Evolutionary conservation across 2,329 filamentous ascomycete genomes (phyloP).

Genomic region (Lachnum nothofagi): DNA sequence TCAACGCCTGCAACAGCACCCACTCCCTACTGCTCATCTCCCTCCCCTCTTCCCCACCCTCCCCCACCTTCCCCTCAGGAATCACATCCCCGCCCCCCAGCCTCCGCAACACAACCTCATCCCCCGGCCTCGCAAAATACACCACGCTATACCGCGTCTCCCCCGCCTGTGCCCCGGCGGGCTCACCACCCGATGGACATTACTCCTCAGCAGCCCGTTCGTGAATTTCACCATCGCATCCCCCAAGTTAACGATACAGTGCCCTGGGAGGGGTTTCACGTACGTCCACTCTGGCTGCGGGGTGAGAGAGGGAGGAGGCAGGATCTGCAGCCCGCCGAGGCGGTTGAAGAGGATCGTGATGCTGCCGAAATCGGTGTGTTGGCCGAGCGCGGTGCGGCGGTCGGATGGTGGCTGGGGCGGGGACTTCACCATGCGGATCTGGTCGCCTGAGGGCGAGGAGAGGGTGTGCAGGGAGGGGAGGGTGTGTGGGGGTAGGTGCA

Average conservation of each 20-base stretch:
- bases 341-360: constrained; percentile 39
- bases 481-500: constrained; percentile 21
- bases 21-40: constrained; percentile 23
- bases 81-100: constrained; percentile 23
- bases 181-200: constrained; percentile 34
- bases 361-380: constrained; percentile 38
- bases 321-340: constrained; percentile 37
- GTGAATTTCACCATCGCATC: constrained; percentile 36
- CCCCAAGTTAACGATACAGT: constrained; percentile 36
- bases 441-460: constrained; percentile 19
- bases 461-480: constrained; percentile 20
- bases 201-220: constrained; percentile 31
- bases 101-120: constrained; percentile 36
- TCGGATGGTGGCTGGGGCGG: constrained; percentile 27
- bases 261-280: constrained; percentile 33
- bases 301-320: constrained; percentile 24
- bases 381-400: constrained; percentile 19
- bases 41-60: constrained; percentile 19
- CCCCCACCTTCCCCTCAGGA: constrained; percentile 15
- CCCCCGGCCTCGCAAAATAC: constrained; percentile 49
- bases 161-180: constrained; percentile 28
- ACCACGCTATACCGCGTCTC: constrained; percentile 45
- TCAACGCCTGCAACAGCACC: constrained; percentile 24
- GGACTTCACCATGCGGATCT: constrained; percentile 26
- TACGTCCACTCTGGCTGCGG: constrained; percentile 31